Evolutionary conservation across 1,284 basidiomycete species (phyloP).

Genomic region (Xerocomus nothofagi): DNA sequence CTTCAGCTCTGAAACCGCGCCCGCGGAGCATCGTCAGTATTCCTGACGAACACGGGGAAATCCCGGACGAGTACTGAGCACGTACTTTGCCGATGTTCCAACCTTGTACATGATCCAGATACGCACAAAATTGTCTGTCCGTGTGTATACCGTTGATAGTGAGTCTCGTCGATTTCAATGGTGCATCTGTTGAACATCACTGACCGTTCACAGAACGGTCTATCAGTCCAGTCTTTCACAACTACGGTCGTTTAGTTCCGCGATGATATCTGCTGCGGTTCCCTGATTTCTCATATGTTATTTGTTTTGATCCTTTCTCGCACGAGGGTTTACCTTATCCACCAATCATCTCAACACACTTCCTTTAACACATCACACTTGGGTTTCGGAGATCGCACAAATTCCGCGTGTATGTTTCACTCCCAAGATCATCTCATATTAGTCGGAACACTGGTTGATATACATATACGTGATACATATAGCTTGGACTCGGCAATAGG

Average conservation of each 20-base stretch:
- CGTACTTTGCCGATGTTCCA: background rate
- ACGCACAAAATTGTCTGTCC: conserved; percentile 19
- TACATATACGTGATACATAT: conserved; percentile 16
- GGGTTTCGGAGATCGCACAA: conserved; percentile 11
- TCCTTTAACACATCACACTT: conserved; percentile 2
- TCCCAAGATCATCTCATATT: conserved; percentile 12
- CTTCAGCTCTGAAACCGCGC: conserved; percentile 39
- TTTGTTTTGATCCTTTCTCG: conserved; percentile 18
- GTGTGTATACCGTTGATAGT: conserved; percentile 34
- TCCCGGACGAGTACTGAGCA: conserved; percentile 26
- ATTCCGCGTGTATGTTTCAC: conserved; percentile 10
- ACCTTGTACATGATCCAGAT: conserved; percentile 25
- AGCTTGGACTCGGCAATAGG: conserved; percentile 3
- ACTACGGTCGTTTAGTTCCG: conserved; percentile 36
- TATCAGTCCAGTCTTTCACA: conserved; percentile 26
- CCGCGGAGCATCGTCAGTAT: conserved; percentile 47
- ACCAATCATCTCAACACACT: background rate
- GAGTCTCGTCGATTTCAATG: conserved; percentile 4
- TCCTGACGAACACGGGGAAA: conserved; percentile 43
- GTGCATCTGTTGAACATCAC: background rate
- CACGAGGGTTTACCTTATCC: conserved; percentile 11
- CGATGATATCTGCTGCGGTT: conserved; percentile 26
- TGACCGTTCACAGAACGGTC: conserved; percentile 8
- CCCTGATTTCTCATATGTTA: conserved; percentile 16
- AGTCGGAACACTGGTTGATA: conserved; percentile 14